Base-by-base conservation (phyloP, 257 asterid species). In the Prunella vulgaris region DNA sequence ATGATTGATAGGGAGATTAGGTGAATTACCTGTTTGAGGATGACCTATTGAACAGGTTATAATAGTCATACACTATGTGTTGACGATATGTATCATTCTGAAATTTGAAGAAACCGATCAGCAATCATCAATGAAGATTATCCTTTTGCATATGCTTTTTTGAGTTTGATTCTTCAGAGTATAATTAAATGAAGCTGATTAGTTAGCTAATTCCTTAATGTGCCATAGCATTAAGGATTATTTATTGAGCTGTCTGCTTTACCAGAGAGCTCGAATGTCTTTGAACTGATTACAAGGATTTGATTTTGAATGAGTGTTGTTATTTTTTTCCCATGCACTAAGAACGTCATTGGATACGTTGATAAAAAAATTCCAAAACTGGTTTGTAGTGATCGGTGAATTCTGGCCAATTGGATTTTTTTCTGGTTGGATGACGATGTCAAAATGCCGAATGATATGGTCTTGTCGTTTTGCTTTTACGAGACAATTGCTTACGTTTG, bases 181-280 rank as follows among this genome's bases (percentile, higher is more conserved):
- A 44, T 24, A 69, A 20, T 46, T 53, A 20, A 53, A 3, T 20
- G 38, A 15, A 60, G 70, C 67, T 66, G 63, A 54, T 72, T 63
- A 40, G 32, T 2, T 18, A 8, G 75, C 58, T 53, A 52, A 65
- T 70, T 44, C 13, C 59, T 73, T 49, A 10, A 49, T 48, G 24
- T 38, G 0, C 28, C 18, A 25, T 25, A 14, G 77, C 64, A 52
- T 35, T 66, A 64, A 18, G 69, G 33, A 60, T 53, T 67, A 7
- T 40, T 42, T 66, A 59, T 51, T 64, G 58, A 30, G 51, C 10
- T 57, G 54, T 66, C 62, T 68, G 65, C 25, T 14, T 27, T 70
- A 71, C 24, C 22, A 58, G 44, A 69, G 56, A 65, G 78, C 69
- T 61, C 56, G 60, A 62, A 42, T 60, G 60, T 30, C 6, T 25